These are phyloP conservation scores for Medicago truncatula DNA, from an alignment of 306 rosid genomes.

Conservation along the genomic window DNA sequence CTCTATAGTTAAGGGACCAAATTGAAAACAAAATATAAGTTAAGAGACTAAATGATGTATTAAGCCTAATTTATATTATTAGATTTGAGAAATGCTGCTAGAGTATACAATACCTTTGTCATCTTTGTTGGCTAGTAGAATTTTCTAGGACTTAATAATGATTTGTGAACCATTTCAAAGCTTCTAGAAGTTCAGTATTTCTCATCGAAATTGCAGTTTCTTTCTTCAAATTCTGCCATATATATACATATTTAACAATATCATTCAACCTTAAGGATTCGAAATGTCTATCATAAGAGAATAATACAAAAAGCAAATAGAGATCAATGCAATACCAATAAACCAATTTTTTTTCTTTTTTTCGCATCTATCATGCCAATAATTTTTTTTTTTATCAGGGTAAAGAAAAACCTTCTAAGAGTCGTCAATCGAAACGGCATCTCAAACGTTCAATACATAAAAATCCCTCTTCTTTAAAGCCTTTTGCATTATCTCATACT, in stretches of 20 bases:
- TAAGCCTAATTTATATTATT: too few relatives aligned
- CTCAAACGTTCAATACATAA: background rate
- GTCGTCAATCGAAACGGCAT: background rate
- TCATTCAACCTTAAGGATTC: constrained; percentile 22
- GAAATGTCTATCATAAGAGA: constrained; percentile 3
- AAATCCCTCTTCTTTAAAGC: too few relatives aligned
- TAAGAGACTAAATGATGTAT: too few relatives aligned
- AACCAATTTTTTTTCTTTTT: background rate
- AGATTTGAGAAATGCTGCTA: too few relatives aligned
- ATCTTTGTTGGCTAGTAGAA: too few relatives aligned
- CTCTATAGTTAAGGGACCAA: too few relatives aligned
- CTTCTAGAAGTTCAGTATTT: constrained; percentile 77
- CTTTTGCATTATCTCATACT: too few relatives aligned
- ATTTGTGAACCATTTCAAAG: constrained; percentile 68
- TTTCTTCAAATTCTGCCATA: constrained; percentile 69
- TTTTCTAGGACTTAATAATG: too few relatives aligned
- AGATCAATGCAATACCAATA: background rate
- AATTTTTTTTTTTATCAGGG: too few relatives aligned
- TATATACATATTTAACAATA: background rate
- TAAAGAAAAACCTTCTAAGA: background rate
- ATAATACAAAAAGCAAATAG: background rate
- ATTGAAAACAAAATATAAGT: too few relatives aligned
- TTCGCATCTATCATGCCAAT: too few relatives aligned
- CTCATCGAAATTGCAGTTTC: constrained; percentile 71
- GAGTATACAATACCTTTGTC: too few relatives aligned